Percentiles rank a stretch among this genome's conserved stretches.
Evolutionary conservation across 1,284 basidiomycete species (phyloP).

Genomic region (Tylopilus sp.): DNA sequence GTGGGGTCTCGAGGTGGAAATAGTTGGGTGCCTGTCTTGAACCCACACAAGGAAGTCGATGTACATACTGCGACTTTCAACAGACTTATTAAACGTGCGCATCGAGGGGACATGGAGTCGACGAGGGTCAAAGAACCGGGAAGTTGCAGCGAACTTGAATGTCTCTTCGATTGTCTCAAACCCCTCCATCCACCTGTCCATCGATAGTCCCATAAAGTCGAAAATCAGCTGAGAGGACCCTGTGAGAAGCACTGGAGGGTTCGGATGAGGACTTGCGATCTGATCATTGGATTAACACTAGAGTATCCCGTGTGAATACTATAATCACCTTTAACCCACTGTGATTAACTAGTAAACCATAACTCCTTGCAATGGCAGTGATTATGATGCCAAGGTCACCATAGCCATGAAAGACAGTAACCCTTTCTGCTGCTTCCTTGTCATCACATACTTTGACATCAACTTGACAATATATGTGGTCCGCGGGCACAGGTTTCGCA

Average conservation of each 20-base stretch:
- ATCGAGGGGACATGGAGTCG: constrained; percentile 29
- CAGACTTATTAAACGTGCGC: constrained; percentile 43
- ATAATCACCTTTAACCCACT: constrained; percentile 58
- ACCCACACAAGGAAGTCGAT: constrained; percentile 55
- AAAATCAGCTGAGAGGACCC: constrained; percentile 48
- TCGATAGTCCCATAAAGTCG: constrained; percentile 55
- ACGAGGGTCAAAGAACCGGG: constrained; percentile 50
- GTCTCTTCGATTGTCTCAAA: constrained; percentile 53
- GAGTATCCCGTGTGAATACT: not conserved
- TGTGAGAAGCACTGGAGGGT: constrained; percentile 44
- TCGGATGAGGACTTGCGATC: constrained; percentile 42
- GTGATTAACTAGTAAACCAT: constrained; percentile 49
- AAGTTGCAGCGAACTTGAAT: constrained; percentile 57
- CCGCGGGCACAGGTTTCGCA: constrained; percentile 19
- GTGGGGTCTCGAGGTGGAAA: constrained; percentile 4
- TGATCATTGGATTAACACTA: constrained; percentile 22
- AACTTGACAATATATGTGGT: constrained; percentile 49
- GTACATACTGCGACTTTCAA: constrained; percentile 57
- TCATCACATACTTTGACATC: constrained; percentile 60
- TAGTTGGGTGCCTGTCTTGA: constrained; percentile 18
- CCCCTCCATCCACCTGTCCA: constrained; percentile 49
- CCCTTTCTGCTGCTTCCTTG: constrained; percentile 47
- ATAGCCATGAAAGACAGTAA: constrained; percentile 57
- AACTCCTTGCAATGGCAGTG: constrained; percentile 49
- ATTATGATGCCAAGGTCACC: constrained; percentile 72